A percentile compares a stretch with the other conserved stretches of the same genome.
phyloP scores from a whole-genome alignment of 352 stramenopile species.

The Pythium periplocum region DNA sequence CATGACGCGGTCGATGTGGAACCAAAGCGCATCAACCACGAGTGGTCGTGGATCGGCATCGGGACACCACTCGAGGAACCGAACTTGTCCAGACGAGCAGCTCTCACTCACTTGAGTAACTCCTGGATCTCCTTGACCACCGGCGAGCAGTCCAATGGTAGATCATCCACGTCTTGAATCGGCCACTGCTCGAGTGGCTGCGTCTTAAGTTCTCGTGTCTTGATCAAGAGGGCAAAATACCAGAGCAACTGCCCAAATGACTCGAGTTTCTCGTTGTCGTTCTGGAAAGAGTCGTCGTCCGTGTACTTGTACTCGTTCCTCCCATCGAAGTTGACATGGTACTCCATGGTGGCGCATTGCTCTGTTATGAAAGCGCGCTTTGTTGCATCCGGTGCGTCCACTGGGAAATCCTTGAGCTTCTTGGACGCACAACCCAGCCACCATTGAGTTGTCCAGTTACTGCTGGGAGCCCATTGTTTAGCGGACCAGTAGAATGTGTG shows the following conservation, averaged over 20 bases:
- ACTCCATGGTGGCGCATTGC: conserved; percentile 4
- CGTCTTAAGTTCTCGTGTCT: not conserved
- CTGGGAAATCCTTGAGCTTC: conserved; percentile 5
- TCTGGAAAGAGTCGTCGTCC: conserved; percentile 5
- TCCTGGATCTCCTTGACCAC: not conserved
- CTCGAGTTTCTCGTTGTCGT: conserved; percentile 9
- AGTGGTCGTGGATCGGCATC: conserved; percentile 4
- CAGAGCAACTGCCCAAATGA: conserved; percentile 13
- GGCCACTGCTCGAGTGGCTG: conserved; percentile 1
- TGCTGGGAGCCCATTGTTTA: not conserved
- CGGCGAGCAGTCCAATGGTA: not conserved
- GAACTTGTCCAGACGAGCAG: conserved; percentile 9
- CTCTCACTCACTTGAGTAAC: conserved; percentile 9
- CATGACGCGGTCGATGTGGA: conserved; percentile 17
- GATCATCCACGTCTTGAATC: not conserved
- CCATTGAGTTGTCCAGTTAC: conserved; percentile 6
- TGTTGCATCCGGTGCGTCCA: not conserved
- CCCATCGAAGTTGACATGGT: conserved; percentile 10
- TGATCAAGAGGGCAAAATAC: conserved; percentile 8
- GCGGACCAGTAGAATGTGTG: conserved; percentile 21
- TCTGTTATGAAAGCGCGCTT: conserved; percentile 7
- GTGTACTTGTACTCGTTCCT: conserved; percentile 1
- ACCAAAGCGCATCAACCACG: conserved; percentile 10
- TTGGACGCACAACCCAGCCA: conserved; percentile 7
- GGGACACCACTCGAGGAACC: conserved; percentile 1